These are phyloP conservation scores for Stereum hirsutum DNA, from an alignment of 1,284 basidiomycete genomes.

Conservation along the genomic window DNA sequence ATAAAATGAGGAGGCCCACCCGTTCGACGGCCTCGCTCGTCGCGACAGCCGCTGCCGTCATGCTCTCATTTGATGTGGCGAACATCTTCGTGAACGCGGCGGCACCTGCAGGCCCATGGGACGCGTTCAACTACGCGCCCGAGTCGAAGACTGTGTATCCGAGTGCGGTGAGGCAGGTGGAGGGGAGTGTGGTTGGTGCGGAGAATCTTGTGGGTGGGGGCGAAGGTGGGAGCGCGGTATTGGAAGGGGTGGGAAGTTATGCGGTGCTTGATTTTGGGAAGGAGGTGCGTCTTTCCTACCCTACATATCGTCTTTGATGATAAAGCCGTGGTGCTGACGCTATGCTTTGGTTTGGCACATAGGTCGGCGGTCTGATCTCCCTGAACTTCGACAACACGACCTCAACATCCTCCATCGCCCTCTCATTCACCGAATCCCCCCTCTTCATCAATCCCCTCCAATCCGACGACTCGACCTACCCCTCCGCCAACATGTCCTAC, in stretches of 20 bases:
- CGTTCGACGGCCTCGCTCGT: too few species aligned
- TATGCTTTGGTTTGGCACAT: neutral
- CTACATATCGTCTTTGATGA: neutral
- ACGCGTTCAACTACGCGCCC: constrained; percentile 37
- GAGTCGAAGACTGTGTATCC: constrained; percentile 28
- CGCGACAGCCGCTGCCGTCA: too few species aligned
- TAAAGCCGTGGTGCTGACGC: neutral
- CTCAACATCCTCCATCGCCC: constrained; percentile 24
- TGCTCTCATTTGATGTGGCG: too few species aligned
- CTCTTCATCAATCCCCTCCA: constrained; percentile 32
- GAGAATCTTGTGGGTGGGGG: constrained; percentile 19
- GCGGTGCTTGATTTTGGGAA: constrained; percentile 39
- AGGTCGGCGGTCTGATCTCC: constrained; percentile 39
- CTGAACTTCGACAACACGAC: constrained; percentile 25
- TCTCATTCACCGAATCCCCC: constrained; percentile 41
- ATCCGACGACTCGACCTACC: constrained; percentile 34
- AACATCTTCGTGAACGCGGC: too few species aligned
- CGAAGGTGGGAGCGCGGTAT: constrained; percentile 22
- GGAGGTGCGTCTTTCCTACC: constrained; percentile 23
- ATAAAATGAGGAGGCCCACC: too few species aligned
- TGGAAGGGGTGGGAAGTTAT: constrained; percentile 29
- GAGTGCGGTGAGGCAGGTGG: constrained; percentile 19
- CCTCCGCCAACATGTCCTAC: constrained; percentile 26
- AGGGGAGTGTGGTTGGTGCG: constrained; percentile 24
- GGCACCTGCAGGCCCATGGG: constrained; percentile 37